Conservation (phyloP, 208 protist genomes). For the Acanthamoeba sp. region DNA sequence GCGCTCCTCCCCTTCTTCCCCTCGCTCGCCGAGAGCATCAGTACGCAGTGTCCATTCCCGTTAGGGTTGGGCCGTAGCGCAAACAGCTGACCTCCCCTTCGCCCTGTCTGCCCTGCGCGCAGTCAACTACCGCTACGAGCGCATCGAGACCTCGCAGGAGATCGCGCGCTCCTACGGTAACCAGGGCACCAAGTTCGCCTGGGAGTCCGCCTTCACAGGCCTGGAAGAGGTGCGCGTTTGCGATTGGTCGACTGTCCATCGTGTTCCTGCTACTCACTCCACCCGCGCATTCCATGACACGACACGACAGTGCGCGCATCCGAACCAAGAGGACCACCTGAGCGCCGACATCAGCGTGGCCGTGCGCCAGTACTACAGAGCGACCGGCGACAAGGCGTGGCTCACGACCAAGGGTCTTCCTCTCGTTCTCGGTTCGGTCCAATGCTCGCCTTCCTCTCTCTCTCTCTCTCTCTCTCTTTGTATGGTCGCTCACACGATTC, state of each 20-base stretch:
- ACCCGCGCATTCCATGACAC: no score
- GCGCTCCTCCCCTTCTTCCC: constrained; percentile 51
- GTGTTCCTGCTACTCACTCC: no score
- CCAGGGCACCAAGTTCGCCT: constrained; percentile 66
- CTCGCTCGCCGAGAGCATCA: constrained; percentile 58
- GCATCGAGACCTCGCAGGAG: constrained; percentile 56
- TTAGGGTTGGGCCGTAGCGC: no score
- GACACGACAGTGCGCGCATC: constrained; percentile 57
- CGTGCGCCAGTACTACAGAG: constrained; percentile 61
- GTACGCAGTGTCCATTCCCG: neutral
- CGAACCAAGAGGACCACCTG: constrained; percentile 69
- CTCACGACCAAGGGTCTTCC: constrained; percentile 43
- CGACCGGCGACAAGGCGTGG: constrained; percentile 53
- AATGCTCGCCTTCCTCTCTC: neutral
- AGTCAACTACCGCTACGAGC: constrained; percentile 58
- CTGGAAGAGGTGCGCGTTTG: constrained; percentile 6
- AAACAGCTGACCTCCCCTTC: no score
- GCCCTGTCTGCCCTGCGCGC: neutral
- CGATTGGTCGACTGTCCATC: no score
- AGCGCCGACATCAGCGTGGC: constrained; percentile 67
- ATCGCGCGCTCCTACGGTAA: constrained; percentile 69
- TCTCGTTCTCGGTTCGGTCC: constrained; percentile 14
- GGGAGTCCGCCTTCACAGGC: constrained; percentile 49
- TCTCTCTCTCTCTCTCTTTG: neutral
- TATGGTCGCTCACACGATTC: neutral